Evolutionary conservation across 2,329 filamentous ascomycete genomes (phyloP), one percentile per base, ranked within the genome.

Genomic region (Fusarium avenaceum): DNA sequence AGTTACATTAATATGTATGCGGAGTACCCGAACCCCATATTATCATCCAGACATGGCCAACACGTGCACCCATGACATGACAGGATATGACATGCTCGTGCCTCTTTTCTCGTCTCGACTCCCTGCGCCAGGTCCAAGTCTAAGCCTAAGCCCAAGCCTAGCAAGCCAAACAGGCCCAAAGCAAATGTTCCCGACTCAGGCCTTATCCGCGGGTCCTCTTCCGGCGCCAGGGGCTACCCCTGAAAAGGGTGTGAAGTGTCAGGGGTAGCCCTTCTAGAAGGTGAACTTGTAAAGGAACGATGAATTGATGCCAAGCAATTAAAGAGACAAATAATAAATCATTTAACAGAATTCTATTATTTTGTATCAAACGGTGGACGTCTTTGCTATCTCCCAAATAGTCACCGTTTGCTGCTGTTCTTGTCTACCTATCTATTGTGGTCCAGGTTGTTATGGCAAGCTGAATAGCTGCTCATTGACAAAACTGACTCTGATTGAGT

Each of bases 201-300:
- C 38, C 39, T 20, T 52, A 40, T 60, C 15, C 71, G 63, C 67
- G 72, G 72, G 52, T 45, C 62, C 19, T 50, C 60, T 74, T 72
- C 72, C 72, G 72, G 70, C 32, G 54, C 61, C 60, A 39, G 38
- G 60, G 50, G 42, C 42, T 43, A 33, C 65, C 71, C 71, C 65
- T 68, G 71, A 65, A 20, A 35, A 19, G 33, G 28, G 28, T 30
- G 48, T 68, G 62, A 50, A 44, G 17, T 9, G 35, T 8, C 67
- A 66, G 52, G 67, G 63, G 57, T 19, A 47, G 42, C n/a, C 52
- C 67, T 74, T 74, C 72, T 74, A 74, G 72, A 74, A 74, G 61
- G 61, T 51, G 48, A 62, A 63, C 65, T 68, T 58, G 40, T 66
- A 57, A 70, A 66, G 67, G 51, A 57, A 65, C 64, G 51, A 57